A percentile compares a stretch with the other conserved stretches of the same genome.
Conservation (phyloP, 2,329 filamentous ascomycete species). For the Colletotrichum lini region DNA sequence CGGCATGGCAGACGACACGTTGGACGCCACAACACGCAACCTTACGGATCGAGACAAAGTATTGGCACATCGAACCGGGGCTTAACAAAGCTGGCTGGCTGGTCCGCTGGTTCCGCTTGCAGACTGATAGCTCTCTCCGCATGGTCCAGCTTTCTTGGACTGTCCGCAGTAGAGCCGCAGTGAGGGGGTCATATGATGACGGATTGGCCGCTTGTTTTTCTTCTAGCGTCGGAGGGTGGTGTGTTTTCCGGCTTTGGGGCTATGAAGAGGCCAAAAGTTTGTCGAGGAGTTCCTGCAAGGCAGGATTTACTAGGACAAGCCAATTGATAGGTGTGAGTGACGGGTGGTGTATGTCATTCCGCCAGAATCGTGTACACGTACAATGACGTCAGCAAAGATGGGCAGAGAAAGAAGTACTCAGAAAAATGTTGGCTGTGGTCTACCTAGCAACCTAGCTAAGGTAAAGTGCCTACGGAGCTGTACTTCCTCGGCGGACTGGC, state of each 20-base stretch:
- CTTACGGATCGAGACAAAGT: slow-evolving; percentile 17
- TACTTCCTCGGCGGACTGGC: slow-evolving; percentile 22
- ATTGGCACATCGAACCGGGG: slow-evolving; percentile 11
- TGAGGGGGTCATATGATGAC: slow-evolving; percentile 14
- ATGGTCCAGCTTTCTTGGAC: slow-evolving; percentile 3
- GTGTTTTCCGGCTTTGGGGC: background rate
- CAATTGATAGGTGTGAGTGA: slow-evolving; percentile 24
- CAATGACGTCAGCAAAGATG: slow-evolving; percentile 34
- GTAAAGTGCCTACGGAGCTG: background rate
- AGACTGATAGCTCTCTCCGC: slow-evolving; percentile 11
- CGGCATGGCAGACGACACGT: slow-evolving; percentile 30
- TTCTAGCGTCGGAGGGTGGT: background rate
- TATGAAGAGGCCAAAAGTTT: background rate
- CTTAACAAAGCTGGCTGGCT: slow-evolving; percentile 6
- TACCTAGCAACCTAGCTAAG: background rate
- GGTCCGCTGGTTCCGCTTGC: background rate
- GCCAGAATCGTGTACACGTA: slow-evolving; percentile 2
- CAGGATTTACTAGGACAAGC: background rate
- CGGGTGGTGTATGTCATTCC: slow-evolving; percentile 33
- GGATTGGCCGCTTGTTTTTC: slow-evolving; percentile 8
- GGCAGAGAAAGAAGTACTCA: background rate
- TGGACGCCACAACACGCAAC: slow-evolving; percentile 36
- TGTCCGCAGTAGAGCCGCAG: slow-evolving; percentile 25
- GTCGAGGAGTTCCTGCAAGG: background rate
- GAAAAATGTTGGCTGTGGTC: background rate